phyloP scores from a whole-genome alignment of 352 stramenopile species.

The Thalassiosira exigua region DNA sequence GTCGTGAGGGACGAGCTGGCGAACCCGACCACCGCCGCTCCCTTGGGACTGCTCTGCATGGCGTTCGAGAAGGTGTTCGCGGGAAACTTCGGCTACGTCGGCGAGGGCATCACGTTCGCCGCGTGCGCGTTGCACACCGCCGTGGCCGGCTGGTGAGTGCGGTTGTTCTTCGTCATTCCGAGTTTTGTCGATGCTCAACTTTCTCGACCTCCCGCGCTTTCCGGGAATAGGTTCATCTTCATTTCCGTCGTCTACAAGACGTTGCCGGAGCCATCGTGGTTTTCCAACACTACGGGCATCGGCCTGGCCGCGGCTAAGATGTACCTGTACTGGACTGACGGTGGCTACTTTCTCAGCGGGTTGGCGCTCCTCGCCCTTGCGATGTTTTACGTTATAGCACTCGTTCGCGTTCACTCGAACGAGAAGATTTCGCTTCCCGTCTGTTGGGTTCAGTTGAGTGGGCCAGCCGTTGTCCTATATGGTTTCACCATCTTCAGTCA shows the following conservation, averaged over 20 bases:
- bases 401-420: constrained; percentile 73
- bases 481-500: constrained; percentile 82
- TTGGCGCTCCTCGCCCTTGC: constrained; percentile 60
- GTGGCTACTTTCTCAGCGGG: constrained; percentile 59
- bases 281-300: constrained; percentile 79
- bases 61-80: constrained; percentile 74
- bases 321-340: constrained; percentile 75
- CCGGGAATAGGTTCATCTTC: constrained; percentile 70
- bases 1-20: constrained; percentile 79
- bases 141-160: constrained; percentile 35
- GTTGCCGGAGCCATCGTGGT: constrained; percentile 76
- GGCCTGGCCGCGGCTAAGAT: constrained; percentile 76
- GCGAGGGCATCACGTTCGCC: constrained; percentile 64
- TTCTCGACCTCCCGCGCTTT: too few relatives aligned
- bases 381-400: constrained; percentile 79
- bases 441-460: constrained; percentile 79
- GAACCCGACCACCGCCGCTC: constrained; percentile 73
- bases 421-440: constrained; percentile 76
- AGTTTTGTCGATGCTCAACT: too few relatives aligned
- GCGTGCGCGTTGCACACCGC: constrained; percentile 38
- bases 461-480: constrained; percentile 72
- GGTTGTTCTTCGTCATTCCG: constrained; percentile 1
- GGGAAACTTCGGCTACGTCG: constrained; percentile 55
- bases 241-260: constrained; percentile 80
- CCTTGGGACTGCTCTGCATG: constrained; percentile 78